Base-by-base conservation (phyloP, 2,329 filamentous ascomycete genomes). In the Aspergillus sp. region DNA sequence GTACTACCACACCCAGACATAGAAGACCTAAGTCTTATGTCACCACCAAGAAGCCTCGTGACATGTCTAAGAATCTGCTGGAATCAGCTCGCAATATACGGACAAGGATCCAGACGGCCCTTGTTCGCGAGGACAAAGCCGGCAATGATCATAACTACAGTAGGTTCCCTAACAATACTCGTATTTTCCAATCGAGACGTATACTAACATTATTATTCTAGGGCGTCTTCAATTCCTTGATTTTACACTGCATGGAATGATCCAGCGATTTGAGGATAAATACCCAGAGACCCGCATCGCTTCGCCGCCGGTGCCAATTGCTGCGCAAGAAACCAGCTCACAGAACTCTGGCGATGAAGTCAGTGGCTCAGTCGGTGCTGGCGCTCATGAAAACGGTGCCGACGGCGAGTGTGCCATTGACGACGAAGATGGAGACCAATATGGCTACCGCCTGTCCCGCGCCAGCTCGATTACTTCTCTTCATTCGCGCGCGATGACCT, bases 261-360 rank as follows among this genome's bases (percentile, higher is more conserved):
- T 97, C 59, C 84, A 88, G 62, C 86, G 93, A 27, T 98, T 97
- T 62, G 93, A 97, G 65, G 87, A 95, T 62, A 91, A 97, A 66
- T 97, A 90, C 58, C 93, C 93, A 0, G 91, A 97, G 61, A 94
- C 88, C 1, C 82, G 88, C 31, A 73, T 81, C 34, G 53, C 60
- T 11, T 57, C 61, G 30, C 56, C 49, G 28, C 31, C 43, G 35
- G 40, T 48, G 6, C 50, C 54, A 9, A 48, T 51, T 9, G 29
- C 44, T 33, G 37, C 49, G 8, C 56, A 56, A 12, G 60, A 66
- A 27, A 58, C 50, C 38, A 58, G 49, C 39, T 68, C 64, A 3
- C 64, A 61, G 32, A 58, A 66, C 31, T 68, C 62, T 5, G 61
- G 58, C 9, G 59, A 67, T 26, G 61, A 59, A 37, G 55, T 43